Evolutionary conservation across 805 yeast species (phyloP).

Genomic region (Saccharomycopsis olivae): DNA sequence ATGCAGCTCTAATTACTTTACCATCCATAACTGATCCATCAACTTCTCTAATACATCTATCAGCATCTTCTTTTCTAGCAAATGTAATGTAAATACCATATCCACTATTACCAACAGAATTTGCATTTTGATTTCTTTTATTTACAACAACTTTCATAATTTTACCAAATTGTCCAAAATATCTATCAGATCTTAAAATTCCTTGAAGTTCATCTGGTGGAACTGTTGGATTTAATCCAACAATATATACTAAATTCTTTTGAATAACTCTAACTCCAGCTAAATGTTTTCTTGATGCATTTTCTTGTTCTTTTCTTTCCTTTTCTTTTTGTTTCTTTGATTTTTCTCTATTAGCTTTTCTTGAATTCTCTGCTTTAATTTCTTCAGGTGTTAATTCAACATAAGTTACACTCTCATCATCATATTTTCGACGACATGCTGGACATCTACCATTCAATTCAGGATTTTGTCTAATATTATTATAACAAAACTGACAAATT

Average conservation of each 20-base stretch:
- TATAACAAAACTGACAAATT: slow-evolving; percentile 96
- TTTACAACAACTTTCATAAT: slow-evolving; percentile 90
- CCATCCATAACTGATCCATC: slow-evolving; percentile 93
- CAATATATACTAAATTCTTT: slow-evolving; percentile 93
- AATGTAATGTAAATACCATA: slow-evolving; percentile 95
- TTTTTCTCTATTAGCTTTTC: slow-evolving; percentile 70
- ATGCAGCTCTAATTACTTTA: slow-evolving; percentile 82
- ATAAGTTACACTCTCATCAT: slow-evolving; percentile 87
- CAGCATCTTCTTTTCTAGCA: slow-evolving; percentile 89
- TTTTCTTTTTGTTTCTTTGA: slow-evolving; percentile 80
- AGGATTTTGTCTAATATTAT: slow-evolving; percentile 90
- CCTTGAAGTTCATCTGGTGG: slow-evolving; percentile 79
- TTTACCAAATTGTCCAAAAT: slow-evolving; percentile 97
- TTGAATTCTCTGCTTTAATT: slow-evolving; percentile 64
- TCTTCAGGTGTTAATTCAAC: slow-evolving; percentile 79
- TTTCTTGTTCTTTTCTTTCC: slow-evolving; percentile 84
- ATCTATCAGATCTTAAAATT: slow-evolving; percentile 77
- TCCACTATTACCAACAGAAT: slow-evolving; percentile 36
- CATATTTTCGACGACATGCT: slow-evolving; percentile 90
- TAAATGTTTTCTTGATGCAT: slow-evolving; percentile 69
- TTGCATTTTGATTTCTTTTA: slow-evolving; percentile 45
- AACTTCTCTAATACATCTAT: slow-evolving; percentile 82
- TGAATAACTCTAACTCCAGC: slow-evolving; percentile 97
- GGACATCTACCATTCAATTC: slow-evolving; percentile 96
- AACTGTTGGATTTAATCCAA: slow-evolving; percentile 81